phyloP scores from a whole-genome alignment of 2,329 filamentous ascomycete genomes.

The Aspergillus brasiliensis region DNA sequence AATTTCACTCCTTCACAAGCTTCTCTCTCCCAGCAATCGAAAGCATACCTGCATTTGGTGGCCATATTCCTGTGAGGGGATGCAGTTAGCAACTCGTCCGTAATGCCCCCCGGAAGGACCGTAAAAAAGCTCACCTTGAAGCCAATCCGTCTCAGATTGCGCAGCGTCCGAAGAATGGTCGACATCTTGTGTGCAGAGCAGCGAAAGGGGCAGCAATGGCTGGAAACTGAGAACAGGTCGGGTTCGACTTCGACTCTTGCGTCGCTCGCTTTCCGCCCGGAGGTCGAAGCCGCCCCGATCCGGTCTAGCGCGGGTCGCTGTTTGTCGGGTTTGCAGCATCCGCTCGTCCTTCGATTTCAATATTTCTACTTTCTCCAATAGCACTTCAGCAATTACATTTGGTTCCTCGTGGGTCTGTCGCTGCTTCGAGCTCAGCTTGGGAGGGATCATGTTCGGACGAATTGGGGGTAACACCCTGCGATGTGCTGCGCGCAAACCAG shows the following conservation, averaged over 20 bases:
- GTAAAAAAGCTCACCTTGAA: conserved; percentile 65
- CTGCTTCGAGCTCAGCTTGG: too few species aligned
- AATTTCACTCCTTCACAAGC: neutral
- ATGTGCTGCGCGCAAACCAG: conserved; percentile 35
- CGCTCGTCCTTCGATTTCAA: neutral
- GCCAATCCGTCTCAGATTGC: conserved; percentile 84
- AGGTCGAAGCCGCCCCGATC: conserved; percentile 27
- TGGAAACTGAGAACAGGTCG: conserved; percentile 16
- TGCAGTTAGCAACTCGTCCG: conserved; percentile 39
- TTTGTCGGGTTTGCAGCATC: conserved; percentile 41
- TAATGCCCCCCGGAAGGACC: conserved; percentile 18
- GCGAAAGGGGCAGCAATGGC: conserved; percentile 5
- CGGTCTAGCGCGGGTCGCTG: conserved; percentile 27
- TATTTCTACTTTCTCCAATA: neutral
- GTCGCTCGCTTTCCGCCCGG: conserved; percentile 18
- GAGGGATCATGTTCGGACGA: conserved; percentile 40
- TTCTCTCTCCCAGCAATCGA: conserved; percentile 9
- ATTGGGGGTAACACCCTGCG: conserved; percentile 42
- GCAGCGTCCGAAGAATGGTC: conserved; percentile 80
- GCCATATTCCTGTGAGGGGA: conserved; percentile 71
- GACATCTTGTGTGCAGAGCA: conserved; percentile 68
- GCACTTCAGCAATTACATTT: too few species aligned
- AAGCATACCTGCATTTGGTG: conserved; percentile 81
- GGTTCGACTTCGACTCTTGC: conserved; percentile 4
- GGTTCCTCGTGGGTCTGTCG: too few species aligned